These are phyloP conservation scores for Mycocentrospora acerina DNA, from an alignment of 2,329 filamentous ascomycete genomes.

Conservation along the genomic window DNA sequence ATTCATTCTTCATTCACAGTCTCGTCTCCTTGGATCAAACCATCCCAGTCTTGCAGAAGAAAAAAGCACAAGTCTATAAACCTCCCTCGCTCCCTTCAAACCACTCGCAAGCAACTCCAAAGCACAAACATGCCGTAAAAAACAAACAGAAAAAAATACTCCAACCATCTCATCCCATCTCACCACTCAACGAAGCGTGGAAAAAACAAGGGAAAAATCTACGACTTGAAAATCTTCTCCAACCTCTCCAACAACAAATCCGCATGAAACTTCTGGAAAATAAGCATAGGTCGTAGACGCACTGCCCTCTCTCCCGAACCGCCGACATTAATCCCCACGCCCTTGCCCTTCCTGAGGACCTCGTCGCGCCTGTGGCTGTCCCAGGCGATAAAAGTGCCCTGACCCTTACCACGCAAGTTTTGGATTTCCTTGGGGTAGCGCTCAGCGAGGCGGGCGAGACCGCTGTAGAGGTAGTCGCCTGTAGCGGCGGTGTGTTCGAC, in stretches of 20 bases:
- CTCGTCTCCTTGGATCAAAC: too few relatives aligned
- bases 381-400: constrained; percentile 92
- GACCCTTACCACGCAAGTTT: constrained; percentile 83
- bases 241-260: constrained; percentile 78
- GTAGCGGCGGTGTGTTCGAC: constrained; percentile 76
- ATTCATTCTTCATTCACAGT: too few relatives aligned
- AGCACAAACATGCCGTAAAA: too few relatives aligned
- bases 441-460: constrained; percentile 66
- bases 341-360: constrained; percentile 77
- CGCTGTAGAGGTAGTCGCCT: constrained; percentile 74
- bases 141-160: too few relatives aligned
- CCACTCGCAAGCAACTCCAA: too few relatives aligned
- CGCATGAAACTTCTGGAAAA: constrained; percentile 89
- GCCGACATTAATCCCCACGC: constrained; percentile 81
- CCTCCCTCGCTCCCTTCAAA: too few relatives aligned
- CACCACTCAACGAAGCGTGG: too few relatives aligned
- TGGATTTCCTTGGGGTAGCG: constrained; percentile 76
- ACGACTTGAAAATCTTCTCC: constrained; percentile 68
- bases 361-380: constrained; percentile 79
- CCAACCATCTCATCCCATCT: too few relatives aligned
- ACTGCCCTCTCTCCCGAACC: constrained; percentile 76
- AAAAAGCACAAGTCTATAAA: too few relatives aligned
- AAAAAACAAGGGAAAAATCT: too few relatives aligned
- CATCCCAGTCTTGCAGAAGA: too few relatives aligned
- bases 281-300: constrained; percentile 82